Evolutionary conservation across 495 filamentous ascomycete species (phyloP).

Genomic region (Rusavskia elegans): DNA sequence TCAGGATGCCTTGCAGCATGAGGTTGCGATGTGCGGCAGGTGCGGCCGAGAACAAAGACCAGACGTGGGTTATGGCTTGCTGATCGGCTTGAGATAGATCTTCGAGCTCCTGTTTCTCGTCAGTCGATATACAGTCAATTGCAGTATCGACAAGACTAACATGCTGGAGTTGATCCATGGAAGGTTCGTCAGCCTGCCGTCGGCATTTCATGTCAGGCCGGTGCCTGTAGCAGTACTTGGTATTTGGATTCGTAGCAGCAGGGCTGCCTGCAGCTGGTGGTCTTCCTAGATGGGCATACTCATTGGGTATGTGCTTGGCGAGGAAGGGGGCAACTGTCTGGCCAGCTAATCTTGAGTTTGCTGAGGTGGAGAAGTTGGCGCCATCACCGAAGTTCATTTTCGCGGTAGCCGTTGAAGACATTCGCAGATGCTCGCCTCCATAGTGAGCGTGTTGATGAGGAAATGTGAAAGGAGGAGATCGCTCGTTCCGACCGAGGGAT

Average conservation of each 20-base stretch:
- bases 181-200: conserved; percentile 79
- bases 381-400: conserved; percentile 4
- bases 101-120: conserved; percentile 50
- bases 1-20: conserved; percentile 87
- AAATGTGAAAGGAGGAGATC: neutral
- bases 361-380: conserved; percentile 14
- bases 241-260: conserved; percentile 42
- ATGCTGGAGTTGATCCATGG: conserved; percentile 85
- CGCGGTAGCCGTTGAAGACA: neutral
- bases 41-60: conserved; percentile 93
- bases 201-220: conserved; percentile 87
- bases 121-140: neutral
- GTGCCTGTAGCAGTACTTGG: conserved; percentile 92
- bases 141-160: conserved; percentile 27
- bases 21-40: conserved; percentile 85
- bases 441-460: neutral
- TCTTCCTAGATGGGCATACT: conserved; percentile 55
- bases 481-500: neutral
- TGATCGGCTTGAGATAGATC: conserved; percentile 67
- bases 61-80: conserved; percentile 86
- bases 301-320: conserved; percentile 65
- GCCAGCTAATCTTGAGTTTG: conserved; percentile 30
- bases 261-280: conserved; percentile 17
- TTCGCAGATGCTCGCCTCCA: neutral
- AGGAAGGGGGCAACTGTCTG: conserved; percentile 66